phyloP scores from a whole-genome alignment of 148 eudicot genomes.

The Camellia sinensis region DNA sequence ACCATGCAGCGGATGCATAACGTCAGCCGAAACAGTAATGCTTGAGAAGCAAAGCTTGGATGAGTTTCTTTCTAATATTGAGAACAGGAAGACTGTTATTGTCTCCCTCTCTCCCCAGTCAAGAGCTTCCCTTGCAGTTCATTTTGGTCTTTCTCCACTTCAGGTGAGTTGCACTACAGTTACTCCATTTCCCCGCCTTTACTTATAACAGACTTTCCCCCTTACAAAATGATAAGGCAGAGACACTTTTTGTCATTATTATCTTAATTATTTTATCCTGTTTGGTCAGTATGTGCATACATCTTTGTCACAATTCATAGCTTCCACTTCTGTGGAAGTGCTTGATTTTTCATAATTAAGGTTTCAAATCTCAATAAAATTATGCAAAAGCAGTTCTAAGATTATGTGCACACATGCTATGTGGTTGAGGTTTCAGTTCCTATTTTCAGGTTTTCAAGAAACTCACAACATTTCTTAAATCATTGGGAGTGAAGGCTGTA shows the following conservation, averaged over 20 bases:
- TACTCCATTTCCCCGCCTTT: not conserved
- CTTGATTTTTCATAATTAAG: not conserved
- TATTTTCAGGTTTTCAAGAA: constrained; percentile 67
- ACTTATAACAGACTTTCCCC: not conserved
- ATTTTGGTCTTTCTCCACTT: constrained; percentile 83
- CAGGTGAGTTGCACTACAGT: constrained; percentile 40
- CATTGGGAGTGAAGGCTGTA: constrained; percentile 86
- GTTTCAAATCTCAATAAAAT: not conserved
- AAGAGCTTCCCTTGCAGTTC: constrained; percentile 88
- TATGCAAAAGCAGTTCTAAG: not conserved
- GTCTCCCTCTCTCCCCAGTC: constrained; percentile 95
- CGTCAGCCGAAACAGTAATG: constrained; percentile 97
- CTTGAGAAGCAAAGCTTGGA: constrained; percentile 98
- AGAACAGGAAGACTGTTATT: constrained; percentile 68
- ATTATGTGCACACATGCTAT: not conserved
- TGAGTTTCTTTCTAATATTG: constrained; percentile 74
- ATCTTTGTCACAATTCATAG: not conserved
- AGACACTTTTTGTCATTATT: not conserved
- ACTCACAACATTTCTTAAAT: constrained; percentile 88
- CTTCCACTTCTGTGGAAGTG: not conserved
- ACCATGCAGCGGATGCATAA: constrained; percentile 87
- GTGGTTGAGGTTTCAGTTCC: constrained; percentile 4
- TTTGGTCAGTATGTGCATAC: not conserved
- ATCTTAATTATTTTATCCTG: not conserved
- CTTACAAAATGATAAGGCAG: constrained; percentile 1